Percentiles rank a stretch among this genome's conserved stretches.
Evolutionary conservation across 306 rosid species (phyloP).

Genomic region (Pterocarpus santalinus): DNA sequence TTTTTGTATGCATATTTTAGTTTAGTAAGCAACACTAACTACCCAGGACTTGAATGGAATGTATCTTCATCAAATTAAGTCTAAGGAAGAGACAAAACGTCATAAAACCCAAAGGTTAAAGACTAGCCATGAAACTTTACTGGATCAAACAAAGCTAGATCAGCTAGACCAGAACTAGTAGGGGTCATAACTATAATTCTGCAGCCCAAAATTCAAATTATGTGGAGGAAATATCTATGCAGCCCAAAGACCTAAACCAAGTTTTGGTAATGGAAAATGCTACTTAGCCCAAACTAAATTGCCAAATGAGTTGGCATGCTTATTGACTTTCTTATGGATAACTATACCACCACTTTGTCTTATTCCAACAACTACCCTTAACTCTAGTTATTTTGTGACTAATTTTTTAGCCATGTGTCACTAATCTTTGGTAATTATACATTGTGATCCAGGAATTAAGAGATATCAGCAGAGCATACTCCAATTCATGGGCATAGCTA

Average conservation of each 20-base stretch:
- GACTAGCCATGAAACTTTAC: not conserved
- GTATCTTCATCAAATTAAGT: not conserved
- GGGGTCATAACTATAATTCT: conserved; percentile 27
- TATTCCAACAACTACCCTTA: conserved; percentile 8
- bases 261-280: not conserved
- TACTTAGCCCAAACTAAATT: not conserved
- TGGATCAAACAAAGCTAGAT: not conserved
- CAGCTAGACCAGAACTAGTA: conserved; percentile 13
- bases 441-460: conserved; percentile 20
- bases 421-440: conserved; percentile 17
- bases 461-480: not conserved
- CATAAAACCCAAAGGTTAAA: not conserved
- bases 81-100: conserved; percentile 2
- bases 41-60: not conserved
- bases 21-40: not conserved
- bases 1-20: not conserved
- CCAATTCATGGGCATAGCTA: not conserved
- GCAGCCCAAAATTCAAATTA: conserved; percentile 9
- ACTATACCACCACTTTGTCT: not conserved
- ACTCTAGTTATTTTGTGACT: conserved; percentile 1
- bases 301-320: not conserved
- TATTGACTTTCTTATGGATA: not conserved
- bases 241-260: not conserved
- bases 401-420: not conserved
- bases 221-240: not conserved